phyloP scores from a whole-genome alignment of 2,329 filamentous ascomycete species.

The Fusarium succisae region DNA sequence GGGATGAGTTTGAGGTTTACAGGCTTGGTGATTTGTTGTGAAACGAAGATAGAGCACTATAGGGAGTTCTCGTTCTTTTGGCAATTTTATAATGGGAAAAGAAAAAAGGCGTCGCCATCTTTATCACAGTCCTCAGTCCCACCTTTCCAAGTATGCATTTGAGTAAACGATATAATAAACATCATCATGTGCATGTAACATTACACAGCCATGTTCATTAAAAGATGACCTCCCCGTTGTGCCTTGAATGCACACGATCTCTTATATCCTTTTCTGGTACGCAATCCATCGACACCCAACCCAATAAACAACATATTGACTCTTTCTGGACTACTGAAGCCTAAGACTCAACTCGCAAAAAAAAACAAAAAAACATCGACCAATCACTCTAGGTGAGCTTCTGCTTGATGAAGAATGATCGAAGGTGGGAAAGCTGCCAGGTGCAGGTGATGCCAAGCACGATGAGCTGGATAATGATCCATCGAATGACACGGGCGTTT shows the following conservation, averaged over 20 bases:
- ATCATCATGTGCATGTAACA: constrained; percentile 39
- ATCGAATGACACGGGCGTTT: constrained; percentile 90
- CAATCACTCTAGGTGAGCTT: constrained; percentile 80
- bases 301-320: constrained; percentile 1
- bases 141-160: constrained; percentile 9
- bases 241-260: constrained; percentile 19
- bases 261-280: constrained; percentile 11
- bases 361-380: background rate
- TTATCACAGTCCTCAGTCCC: constrained; percentile 8
- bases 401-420: constrained; percentile 99
- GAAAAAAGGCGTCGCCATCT: constrained; percentile 43
- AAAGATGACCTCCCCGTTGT: background rate
- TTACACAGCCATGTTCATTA: constrained; percentile 29
- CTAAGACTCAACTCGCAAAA: constrained; percentile 9
- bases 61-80: constrained; percentile 45
- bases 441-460: constrained; percentile 89
- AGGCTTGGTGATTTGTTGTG: constrained; percentile 43
- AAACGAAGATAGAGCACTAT: constrained; percentile 44
- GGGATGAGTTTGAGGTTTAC: constrained; percentile 35
- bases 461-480: constrained; percentile 89
- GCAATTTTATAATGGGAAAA: constrained; percentile 49
- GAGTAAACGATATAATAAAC: constrained; percentile 16
- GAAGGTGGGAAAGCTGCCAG: constrained; percentile 95
- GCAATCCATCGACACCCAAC: constrained; percentile 19
- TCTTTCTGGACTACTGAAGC: background rate